Conservation (phyloP, 2,329 filamentous ascomycete species). For the Colletotrichum filicis region DNA sequence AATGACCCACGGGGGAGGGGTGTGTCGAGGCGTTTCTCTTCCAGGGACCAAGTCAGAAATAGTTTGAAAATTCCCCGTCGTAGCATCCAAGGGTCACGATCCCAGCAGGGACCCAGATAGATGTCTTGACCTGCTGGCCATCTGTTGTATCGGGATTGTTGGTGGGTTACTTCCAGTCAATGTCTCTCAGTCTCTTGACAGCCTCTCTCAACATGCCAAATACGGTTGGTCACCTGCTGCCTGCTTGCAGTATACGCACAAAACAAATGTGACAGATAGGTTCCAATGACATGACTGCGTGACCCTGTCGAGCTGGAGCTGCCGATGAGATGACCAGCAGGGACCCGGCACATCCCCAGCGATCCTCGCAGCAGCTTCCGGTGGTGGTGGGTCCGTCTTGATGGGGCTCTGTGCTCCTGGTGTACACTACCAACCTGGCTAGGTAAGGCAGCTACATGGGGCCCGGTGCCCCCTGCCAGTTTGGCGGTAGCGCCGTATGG, state of each 20-base stretch:
- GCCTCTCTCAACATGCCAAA: no score
- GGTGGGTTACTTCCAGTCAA: not conserved
- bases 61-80: constrained; percentile 10
- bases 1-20: not conserved
- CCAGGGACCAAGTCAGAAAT: not conserved
- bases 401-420: constrained; percentile 5
- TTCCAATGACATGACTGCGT: not conserved
- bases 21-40: not conserved
- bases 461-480: not conserved
- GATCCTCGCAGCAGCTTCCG: constrained; percentile 33
- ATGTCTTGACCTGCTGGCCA: not conserved
- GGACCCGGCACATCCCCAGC: constrained; percentile 28
- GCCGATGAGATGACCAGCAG: constrained; percentile 2
- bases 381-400: constrained; percentile 18
- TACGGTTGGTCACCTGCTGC: no score
- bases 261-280: not conserved
- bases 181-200: not conserved
- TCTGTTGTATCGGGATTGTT: not conserved
- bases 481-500: constrained; percentile 7
- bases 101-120: not conserved
- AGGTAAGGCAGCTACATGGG: not conserved
- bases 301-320: constrained; percentile 13
- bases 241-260: not conserved
- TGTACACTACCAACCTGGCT: not conserved
- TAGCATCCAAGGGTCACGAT: not conserved